Percentiles rank a stretch among this genome's conserved stretches.
Evolutionary conservation across 192 early-diverging fungal genomes (phyloP).

Genomic region (Dissophora ornata): DNA sequence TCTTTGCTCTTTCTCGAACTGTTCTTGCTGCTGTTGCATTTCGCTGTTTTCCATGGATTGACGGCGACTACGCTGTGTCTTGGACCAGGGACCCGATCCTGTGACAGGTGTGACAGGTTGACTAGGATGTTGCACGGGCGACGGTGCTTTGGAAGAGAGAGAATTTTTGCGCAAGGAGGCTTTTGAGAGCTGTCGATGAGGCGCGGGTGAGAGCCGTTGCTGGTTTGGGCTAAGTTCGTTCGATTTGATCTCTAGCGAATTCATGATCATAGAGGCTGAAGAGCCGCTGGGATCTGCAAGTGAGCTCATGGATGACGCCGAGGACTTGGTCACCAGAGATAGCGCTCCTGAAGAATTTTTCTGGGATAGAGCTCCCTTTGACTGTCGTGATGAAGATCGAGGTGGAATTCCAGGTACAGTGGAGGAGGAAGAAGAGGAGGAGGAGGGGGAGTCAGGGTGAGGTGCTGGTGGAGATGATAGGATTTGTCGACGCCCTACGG

Average conservation of each 20-base stretch:
- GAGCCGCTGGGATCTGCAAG: constrained; percentile 23
- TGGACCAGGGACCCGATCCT: no score
- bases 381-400: constrained; percentile 40
- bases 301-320: constrained; percentile 29
- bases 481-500: constrained; percentile 15
- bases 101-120: background rate
- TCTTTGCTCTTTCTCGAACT: constrained; percentile 8
- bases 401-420: constrained; percentile 30
- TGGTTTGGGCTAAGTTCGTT: background rate
- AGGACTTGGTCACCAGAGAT: constrained; percentile 32
- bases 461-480: constrained; percentile 23
- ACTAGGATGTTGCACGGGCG: background rate
- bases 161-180: constrained; percentile 9
- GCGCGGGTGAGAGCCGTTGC: background rate
- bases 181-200: constrained; percentile 9
- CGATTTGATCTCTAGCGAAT: constrained; percentile 6
- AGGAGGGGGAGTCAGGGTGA: constrained; percentile 5
- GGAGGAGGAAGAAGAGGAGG: no score
- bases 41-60: constrained; percentile 2
- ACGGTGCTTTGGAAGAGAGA: constrained; percentile 1
- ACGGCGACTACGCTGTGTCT: constrained; percentile 3
- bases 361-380: constrained; percentile 6
- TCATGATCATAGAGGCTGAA: constrained; percentile 22
- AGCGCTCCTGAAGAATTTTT: constrained; percentile 12
- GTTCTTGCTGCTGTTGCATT: constrained; percentile 1